Evolutionary conservation across 257 asterid species (phyloP).

Genomic region (Forsythia suspensa): DNA sequence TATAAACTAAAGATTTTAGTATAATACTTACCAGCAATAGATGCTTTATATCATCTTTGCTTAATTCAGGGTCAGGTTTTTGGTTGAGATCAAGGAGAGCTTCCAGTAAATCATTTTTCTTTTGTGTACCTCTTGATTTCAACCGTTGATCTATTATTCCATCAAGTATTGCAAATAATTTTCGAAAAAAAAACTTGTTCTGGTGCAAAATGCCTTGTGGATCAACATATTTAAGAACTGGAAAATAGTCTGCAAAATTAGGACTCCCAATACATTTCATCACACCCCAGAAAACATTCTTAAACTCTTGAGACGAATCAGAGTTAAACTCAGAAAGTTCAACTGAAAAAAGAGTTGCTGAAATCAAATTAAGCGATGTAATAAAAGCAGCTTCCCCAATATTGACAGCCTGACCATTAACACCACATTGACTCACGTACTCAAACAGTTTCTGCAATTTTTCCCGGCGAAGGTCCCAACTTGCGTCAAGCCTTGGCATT

Average conservation of each 20-base stretch:
- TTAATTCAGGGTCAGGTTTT: conserved; percentile 11
- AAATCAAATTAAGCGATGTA: conserved; percentile 27
- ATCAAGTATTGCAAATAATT: conserved; percentile 18
- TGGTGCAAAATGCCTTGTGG: conserved; percentile 18
- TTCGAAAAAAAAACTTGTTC: background rate
- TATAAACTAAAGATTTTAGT: background rate
- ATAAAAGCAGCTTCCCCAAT: conserved; percentile 27
- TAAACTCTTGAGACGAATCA: conserved; percentile 19
- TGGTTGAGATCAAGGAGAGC: conserved; percentile 26
- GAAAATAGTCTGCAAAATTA: conserved; percentile 25
- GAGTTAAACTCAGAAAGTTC: conserved; percentile 19
- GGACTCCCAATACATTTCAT: background rate
- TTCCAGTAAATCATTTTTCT: conserved; percentile 27
- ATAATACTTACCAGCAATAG: conserved; percentile 22
- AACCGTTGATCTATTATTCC: conserved; percentile 19
- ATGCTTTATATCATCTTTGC: conserved; percentile 17
- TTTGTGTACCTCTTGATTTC: background rate
- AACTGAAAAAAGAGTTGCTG: conserved; percentile 19
- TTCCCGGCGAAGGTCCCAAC: conserved; percentile 28
- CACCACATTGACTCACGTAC: conserved; percentile 15
- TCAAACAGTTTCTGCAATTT: conserved; percentile 20
- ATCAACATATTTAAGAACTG: conserved; percentile 17
- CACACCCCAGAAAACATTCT: conserved; percentile 15
- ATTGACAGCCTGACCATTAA: background rate
- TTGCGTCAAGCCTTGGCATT: conserved; percentile 19